phyloP scores from a whole-genome alignment of 352 stramenopile genomes.

The Phytophthora boehmeriae region DNA sequence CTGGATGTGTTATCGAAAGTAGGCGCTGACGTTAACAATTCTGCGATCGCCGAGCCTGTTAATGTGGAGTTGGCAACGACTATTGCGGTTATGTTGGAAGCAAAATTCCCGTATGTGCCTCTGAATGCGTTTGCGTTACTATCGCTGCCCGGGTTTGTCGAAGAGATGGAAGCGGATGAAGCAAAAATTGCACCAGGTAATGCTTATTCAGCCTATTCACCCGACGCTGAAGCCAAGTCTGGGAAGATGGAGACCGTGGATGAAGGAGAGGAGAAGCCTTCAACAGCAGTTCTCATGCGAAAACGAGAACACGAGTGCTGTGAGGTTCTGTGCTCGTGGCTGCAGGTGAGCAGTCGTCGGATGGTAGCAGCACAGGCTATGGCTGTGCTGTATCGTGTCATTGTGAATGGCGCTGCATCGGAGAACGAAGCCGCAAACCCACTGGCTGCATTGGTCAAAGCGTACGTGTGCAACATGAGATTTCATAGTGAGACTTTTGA shows the following conservation, averaged over 20 bases:
- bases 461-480: conserved; percentile 36
- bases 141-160: conserved; percentile 60
- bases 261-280: conserved; percentile 39
- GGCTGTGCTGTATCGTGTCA: conserved; percentile 40
- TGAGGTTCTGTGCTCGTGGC: conserved; percentile 49
- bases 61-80: conserved; percentile 60
- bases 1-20: conserved; percentile 42
- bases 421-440: conserved; percentile 24
- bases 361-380: conserved; percentile 47
- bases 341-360: conserved; percentile 29
- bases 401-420: conserved; percentile 19
- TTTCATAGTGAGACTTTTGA: no score
- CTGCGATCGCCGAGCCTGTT: conserved; percentile 43
- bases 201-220: conserved; percentile 7
- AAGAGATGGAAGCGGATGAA: conserved; percentile 50
- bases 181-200: conserved; percentile 25
- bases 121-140: conserved; percentile 60
- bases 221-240: conserved; percentile 22
- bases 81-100: conserved; percentile 63
- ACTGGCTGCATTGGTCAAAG: conserved; percentile 34
- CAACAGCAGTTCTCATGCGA: conserved; percentile 19
- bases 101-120: conserved; percentile 39
- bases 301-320: conserved; percentile 43
- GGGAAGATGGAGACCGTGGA: conserved; percentile 30
- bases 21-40: conserved; percentile 15